A percentile compares a stretch with the other conserved stretches of the same genome.
Evolutionary conservation across 2,329 filamentous ascomycete genomes (phyloP).

Genomic region (Aspergillus oerlinghausenensis): DNA sequence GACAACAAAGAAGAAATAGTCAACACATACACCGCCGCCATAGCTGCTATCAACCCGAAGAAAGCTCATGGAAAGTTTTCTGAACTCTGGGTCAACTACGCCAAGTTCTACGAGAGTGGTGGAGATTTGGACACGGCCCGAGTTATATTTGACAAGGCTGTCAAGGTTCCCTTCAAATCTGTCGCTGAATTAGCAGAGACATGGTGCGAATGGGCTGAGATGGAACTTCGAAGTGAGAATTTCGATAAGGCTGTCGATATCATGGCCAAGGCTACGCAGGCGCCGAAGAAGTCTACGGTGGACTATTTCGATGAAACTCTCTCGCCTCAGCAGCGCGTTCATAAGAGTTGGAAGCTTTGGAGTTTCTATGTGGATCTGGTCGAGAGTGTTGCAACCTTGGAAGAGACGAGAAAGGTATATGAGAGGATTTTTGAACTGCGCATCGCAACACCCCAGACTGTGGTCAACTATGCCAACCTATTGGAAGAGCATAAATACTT

Average conservation of each 20-base stretch:
- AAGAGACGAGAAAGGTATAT: conserved; percentile 91
- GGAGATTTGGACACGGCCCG: conserved; percentile 80
- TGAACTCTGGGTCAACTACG: conserved; percentile 93
- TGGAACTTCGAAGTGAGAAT: conserved; percentile 93
- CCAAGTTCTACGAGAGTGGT: conserved; percentile 90
- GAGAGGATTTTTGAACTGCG: conserved; percentile 97
- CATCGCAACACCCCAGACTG: conserved; percentile 95
- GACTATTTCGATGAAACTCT: conserved; percentile 97
- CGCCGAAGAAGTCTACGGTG: conserved; percentile 96
- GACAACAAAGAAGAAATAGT: conserved; percentile 88
- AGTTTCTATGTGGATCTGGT: conserved; percentile 98
- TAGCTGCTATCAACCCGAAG: conserved; percentile 87
- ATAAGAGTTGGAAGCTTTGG: conserved; percentile 99
- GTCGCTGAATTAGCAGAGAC: conserved; percentile 96
- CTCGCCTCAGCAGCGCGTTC: conserved; percentile 89
- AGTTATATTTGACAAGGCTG: conserved; percentile 94
- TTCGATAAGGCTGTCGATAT: conserved; percentile 92
- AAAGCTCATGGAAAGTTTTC: conserved; percentile 91
- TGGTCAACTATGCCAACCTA: conserved; percentile 96
- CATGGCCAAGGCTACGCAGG: conserved; percentile 95
- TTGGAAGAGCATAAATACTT: conserved; percentile 92
- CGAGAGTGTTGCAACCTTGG: conserved; percentile 84
- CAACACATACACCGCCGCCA: conserved; percentile 90
- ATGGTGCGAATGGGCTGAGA: conserved; percentile 99
- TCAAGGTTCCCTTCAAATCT: conserved; percentile 96